Base-by-base conservation (phyloP, 2,329 filamentous ascomycete genomes). In the Incumbomyces delicatus region DNA sequence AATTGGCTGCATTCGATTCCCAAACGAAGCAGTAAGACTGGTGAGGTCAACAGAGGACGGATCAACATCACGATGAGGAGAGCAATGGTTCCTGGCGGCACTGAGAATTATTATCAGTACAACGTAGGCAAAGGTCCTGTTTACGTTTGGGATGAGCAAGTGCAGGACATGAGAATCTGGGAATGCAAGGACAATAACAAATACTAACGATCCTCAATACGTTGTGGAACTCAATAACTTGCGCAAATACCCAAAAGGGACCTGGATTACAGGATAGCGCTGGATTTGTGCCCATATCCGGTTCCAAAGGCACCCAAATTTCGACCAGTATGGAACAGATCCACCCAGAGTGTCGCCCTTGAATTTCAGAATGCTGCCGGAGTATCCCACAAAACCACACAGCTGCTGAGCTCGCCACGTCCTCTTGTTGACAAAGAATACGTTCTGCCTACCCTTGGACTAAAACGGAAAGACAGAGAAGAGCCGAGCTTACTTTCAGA, bases 51-150 rank as follows among this genome's bases (percentile, higher is more conserved):
- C 27, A 76, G 78, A 18, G 78, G 78, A 2, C 69, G 80, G 40
- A 81, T 84, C 55, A 90, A 90, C 59, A 88, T 90, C 52, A 90
- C 86, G 0, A 87, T 89, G 59, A 70, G 85, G 22, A 75, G 73
- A 54, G 85, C 83, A 17, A 73, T 87, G 70, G 72, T 84, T 17
- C 82, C 75, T 54, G 82, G 70, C 2, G 85, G 84, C 1, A 89
- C 84, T 22, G 81, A 87, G 57, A 90, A 90, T 63, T 89, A 90
- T 62, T 88, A 90, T 63, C 77, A 80, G 59, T 90, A 90, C 65
- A 90, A 90, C 65, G 82, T 89, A 42, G 85, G 85, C 0, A 73
- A 64, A 33, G 85, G 85, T 1, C 72, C 68, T 1, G 75, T 82
- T n/a, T 83, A 79, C 61, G 74, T 72, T 57, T 89, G 85, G 85